Evolutionary conservation across 352 stramenopile species (phyloP).

Genomic region (Phytophthora quininea): DNA sequence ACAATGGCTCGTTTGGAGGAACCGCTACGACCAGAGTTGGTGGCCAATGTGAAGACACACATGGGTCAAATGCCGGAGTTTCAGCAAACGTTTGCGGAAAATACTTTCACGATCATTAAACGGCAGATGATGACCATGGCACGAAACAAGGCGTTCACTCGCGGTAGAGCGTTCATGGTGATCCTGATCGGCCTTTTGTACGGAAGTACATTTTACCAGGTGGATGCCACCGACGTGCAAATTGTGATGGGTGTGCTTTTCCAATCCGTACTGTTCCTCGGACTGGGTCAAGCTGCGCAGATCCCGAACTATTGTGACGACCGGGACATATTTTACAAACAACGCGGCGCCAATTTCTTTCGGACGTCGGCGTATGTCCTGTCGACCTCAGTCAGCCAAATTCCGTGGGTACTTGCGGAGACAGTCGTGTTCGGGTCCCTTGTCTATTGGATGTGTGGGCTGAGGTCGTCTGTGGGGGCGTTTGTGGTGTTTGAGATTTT

Average conservation of each 20-base stretch:
- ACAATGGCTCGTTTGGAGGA: conserved; percentile 79
- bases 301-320: conserved; percentile 72
- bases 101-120: conserved; percentile 21
- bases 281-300: conserved; percentile 67
- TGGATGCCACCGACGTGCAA: conserved; percentile 33
- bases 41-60: conserved; percentile 72
- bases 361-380: conserved; percentile 69
- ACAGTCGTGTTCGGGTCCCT: conserved; percentile 71
- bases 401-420: conserved; percentile 51
- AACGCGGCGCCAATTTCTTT: conserved; percentile 76
- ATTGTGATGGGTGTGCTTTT: conserved; percentile 77
- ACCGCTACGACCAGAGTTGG: conserved; percentile 86
- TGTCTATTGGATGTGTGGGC: conserved; percentile 79
- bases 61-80: conserved; percentile 64
- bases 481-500: conserved; percentile 53
- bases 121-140: conserved; percentile 63
- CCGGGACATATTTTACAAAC: conserved; percentile 77
- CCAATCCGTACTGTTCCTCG: conserved; percentile 72
- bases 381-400: conserved; percentile 35
- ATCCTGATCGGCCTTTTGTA: conserved; percentile 51
- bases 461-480: conserved; percentile 15
- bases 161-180: conserved; percentile 37
- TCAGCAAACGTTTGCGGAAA: conserved; percentile 25
- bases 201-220: conserved; percentile 41
- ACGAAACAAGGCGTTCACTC: conserved; percentile 45